Evolutionary conservation across 768 basidiomycete genomes (phyloP).

Genomic region (Tricholoma saponaceum): DNA sequence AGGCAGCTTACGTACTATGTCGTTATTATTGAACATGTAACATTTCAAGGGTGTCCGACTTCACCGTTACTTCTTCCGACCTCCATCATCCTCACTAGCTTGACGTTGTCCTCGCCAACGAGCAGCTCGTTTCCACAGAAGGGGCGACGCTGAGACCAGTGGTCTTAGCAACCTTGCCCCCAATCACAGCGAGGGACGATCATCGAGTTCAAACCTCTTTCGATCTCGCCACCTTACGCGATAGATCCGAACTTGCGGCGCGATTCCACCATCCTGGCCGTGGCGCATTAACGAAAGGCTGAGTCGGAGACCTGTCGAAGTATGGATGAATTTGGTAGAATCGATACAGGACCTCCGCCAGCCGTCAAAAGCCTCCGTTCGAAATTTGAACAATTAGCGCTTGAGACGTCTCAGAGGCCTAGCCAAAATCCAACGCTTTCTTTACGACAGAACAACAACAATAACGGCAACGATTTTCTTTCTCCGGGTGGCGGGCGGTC

Average conservation of each 20-base stretch:
- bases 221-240: neutral
- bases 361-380: slow-evolving; percentile 70
- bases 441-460: slow-evolving; percentile 10
- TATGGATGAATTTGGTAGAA: slow-evolving; percentile 19
- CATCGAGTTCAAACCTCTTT: neutral
- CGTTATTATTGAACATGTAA: neutral
- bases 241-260: neutral
- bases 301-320: neutral
- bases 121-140: neutral
- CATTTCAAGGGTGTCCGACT: neutral
- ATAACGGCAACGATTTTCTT: slow-evolving; percentile 17
- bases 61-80: neutral
- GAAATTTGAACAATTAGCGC: slow-evolving; percentile 66
- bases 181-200: neutral
- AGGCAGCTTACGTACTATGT: neutral
- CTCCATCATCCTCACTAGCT: neutral
- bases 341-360: slow-evolving; percentile 52
- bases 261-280: neutral
- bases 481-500: slow-evolving; percentile 17
- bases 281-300: neutral
- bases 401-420: slow-evolving; percentile 7
- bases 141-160: neutral
- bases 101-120: neutral
- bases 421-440: slow-evolving; percentile 1
- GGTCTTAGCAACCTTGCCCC: neutral